Evolutionary conservation across 371 early-diverging fungal species (phyloP), one percentile per base, ranked within the genome.

Genomic region (Mortierella sp.): DNA sequence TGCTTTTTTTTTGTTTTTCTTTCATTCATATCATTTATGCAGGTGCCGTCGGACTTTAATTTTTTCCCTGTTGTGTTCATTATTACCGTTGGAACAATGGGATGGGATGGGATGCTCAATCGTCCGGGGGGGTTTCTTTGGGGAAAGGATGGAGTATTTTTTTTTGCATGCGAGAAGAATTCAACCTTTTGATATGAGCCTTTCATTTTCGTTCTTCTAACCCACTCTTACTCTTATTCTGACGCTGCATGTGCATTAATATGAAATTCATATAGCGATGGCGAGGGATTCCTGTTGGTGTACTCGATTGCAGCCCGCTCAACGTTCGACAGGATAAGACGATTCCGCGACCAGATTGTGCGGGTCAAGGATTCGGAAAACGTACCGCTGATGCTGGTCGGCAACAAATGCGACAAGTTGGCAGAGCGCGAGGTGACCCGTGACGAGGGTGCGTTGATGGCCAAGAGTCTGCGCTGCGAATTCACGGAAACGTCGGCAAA

Each of bases 401-500:
- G 98, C 68, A 99, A 98, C 90, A 98, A 98, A 88, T 93, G 93
- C 68, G 97, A 97, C 83, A 91, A 93, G 78, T 86, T 91, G 37
- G 89, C 90, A 41, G 93, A 96, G 72, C 87, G 96, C 58, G 93
- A 94, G 74, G 95, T 97, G 11, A 90, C 92, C 14, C 89, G 90
- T 66, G 92, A 93, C 79, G 96, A 96, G 78, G 99, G 96, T 34
- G 86, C 89, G 71, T 87, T 88, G n/a, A 93, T 95, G 90, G 94
- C 97, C 14, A 88, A 90, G 68, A 68, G 86, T 37, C 79, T 96
- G 39, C 86, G 89, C 22, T 91, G 97, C 70, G 89, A 95, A 40
- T 97, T 96, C 87, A 90, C 94, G 67, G 98, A 98, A 87, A 92
- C 97, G 7, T 94, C 94, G 40, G 97, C 97, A 73, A 96, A 96